phyloP scores from a whole-genome alignment of 257 asterid genomes.

The Solanum bulbocastanum region DNA sequence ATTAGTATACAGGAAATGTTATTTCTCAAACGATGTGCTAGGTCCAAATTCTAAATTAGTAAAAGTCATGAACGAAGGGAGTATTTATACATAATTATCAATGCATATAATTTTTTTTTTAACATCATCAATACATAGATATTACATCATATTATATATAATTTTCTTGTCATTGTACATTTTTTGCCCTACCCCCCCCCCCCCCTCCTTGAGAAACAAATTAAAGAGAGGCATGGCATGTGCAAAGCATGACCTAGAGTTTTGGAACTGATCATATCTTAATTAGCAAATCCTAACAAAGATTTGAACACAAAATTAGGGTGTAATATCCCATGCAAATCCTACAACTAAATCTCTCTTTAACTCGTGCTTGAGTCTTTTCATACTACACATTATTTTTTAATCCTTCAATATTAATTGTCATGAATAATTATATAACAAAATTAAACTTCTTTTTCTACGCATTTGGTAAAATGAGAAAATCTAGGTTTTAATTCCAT shows the following conservation, averaged over 20 bases:
- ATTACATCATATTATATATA: conserved; percentile 8
- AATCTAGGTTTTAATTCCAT: not conserved
- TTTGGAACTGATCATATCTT: not conserved
- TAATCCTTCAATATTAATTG: not conserved
- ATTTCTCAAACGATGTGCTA: too few relatives aligned
- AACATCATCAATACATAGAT: not conserved
- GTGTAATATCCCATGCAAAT: conserved; percentile 16
- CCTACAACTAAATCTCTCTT: not conserved
- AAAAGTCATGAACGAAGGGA: not conserved
- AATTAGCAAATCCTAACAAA: not conserved
- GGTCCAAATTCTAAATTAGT: not conserved
- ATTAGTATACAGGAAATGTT: too few relatives aligned
- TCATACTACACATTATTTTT: not conserved
- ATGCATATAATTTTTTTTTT: not conserved
- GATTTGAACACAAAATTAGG: not conserved
- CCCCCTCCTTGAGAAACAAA: not conserved
- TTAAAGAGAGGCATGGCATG: not conserved
- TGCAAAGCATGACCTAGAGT: not conserved
- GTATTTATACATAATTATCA: not conserved
- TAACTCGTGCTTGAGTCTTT: not conserved
- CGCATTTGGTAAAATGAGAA: not conserved
- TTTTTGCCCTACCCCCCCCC: accelerated
- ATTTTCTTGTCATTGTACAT: conserved; percentile 31
- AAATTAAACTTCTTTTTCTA: not conserved
- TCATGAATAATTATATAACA: not conserved